Evolutionary conservation across 2,329 filamentous ascomycete species (phyloP).

Genomic region (Aspergillus bombycis): DNA sequence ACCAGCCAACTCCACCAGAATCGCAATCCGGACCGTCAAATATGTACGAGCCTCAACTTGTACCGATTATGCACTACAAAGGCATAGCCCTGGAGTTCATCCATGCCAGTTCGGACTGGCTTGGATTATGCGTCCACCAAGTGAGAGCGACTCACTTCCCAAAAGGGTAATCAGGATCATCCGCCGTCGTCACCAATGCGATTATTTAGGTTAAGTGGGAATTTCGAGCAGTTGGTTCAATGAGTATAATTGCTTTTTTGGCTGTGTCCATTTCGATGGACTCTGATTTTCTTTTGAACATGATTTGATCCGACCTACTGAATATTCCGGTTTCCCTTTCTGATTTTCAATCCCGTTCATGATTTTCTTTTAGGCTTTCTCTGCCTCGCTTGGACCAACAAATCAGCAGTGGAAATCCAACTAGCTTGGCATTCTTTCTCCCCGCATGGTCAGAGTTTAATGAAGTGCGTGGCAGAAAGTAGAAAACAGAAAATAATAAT

Average conservation of each 20-base stretch:
- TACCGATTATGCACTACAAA: not conserved
- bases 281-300: conserved; percentile 6
- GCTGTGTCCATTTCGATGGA: not conserved
- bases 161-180: conserved; percentile 12
- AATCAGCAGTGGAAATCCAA: conserved; percentile 11
- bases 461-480: not conserved
- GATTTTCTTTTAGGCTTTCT: conserved; percentile 5
- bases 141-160: conserved; percentile 7
- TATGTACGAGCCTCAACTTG: conserved; percentile 5
- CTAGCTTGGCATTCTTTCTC: conserved; percentile 10
- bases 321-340: not conserved
- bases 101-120: conserved; percentile 5
- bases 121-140: conserved; percentile 5
- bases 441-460: conserved; percentile 16
- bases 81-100: conserved; percentile 1
- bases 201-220: conserved; percentile 6
- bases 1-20: not conserved
- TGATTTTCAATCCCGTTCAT: not conserved
- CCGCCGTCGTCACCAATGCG: conserved; percentile 14
- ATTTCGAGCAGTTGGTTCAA: conserved; percentile 2
- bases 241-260: not conserved
- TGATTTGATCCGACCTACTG: not conserved
- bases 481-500: not conserved
- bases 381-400: conserved; percentile 7
- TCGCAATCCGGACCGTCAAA: not conserved